phyloP scores from a whole-genome alignment of 2,329 filamentous ascomycete species.

The Aureobasidium sp. region DNA sequence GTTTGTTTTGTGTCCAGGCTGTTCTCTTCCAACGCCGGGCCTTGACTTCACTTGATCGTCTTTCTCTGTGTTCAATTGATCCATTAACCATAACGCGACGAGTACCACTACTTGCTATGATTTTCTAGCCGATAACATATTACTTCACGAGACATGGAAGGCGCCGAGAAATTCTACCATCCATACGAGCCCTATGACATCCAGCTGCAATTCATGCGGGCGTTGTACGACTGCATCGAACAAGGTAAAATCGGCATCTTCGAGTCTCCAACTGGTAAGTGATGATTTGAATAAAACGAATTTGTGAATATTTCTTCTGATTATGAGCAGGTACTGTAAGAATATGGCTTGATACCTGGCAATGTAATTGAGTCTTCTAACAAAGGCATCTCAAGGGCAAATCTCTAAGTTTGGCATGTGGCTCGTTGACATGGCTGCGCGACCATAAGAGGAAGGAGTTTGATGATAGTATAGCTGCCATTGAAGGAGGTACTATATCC shows the following conservation, averaged over 20 bases:
- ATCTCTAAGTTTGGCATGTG: slow-evolving; percentile 84
- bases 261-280: slow-evolving; percentile 81
- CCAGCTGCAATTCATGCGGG: slow-evolving; percentile 78
- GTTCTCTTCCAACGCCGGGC: not conserved
- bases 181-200: slow-evolving; percentile 83
- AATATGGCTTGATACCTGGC: not conserved
- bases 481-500: slow-evolving; percentile 31
- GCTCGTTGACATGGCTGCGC: slow-evolving; percentile 82
- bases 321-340: not conserved
- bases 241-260: slow-evolving; percentile 77
- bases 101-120: not conserved
- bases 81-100: not conserved
- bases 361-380: not conserved
- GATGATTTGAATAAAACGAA: not conserved
- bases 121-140: not conserved
- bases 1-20: not conserved
- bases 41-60: not conserved
- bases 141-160: not conserved
- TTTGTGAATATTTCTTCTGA: not conserved
- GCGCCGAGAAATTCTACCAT: slow-evolving; percentile 61
- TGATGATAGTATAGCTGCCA: slow-evolving; percentile 44
- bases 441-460: slow-evolving; percentile 60
- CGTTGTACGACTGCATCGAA: slow-evolving; percentile 71
- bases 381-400: slow-evolving; percentile 52
- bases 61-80: not conserved